Evolutionary conservation across 2,329 filamentous ascomycete genomes (phyloP), one percentile per base, ranked within the genome.

Genomic region (Diaporthe eres): DNA sequence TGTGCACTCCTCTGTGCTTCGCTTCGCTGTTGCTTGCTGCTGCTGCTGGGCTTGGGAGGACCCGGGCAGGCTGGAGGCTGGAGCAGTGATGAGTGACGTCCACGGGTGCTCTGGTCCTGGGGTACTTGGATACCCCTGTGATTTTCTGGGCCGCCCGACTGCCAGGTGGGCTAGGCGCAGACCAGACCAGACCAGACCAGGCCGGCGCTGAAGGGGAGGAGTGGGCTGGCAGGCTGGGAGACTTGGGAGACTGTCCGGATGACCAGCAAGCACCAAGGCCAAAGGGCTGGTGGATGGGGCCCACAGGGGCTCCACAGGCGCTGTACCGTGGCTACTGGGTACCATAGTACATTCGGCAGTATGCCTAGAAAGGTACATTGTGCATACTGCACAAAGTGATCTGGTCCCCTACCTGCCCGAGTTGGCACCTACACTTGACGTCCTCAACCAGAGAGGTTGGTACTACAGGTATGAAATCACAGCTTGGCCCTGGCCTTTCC

Each of bases 81-180:
- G 65, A 70, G 65, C 47, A 70, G 49, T 70, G 49, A 70, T 55
- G 65, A 42, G 65, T 70, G 65, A 70, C 65, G 65, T 70, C 65
- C 65, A 42, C 39, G 47, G 34, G 65, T 53, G 65, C 17, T 39
- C 49, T 53, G 65, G 44, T 34, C 65, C 65, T 42, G 65, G 65
- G 65, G 65, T 70, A 55, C 65, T 70, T 70, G 65, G 65, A 42
- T 70, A 70, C 65, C 65, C 65, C 47, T 70, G 65, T 70, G 49
- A 28, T 70, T 55, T 70, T 53, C 49, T 70, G 65, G 65, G 65
- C 65, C 65, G 65, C 65, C 65, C 49, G 19, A 55, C 34, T 70
- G 65, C 65, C 65, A 70, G 65, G 65, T 70, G 65, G 65, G 65
- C 65, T 70, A 70, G 65, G 65, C 65, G 49, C 65, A 70, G 65